Evolutionary conservation across 1,139 yeast species (phyloP).

Genomic region (Geotrichum bryndzae): DNA sequence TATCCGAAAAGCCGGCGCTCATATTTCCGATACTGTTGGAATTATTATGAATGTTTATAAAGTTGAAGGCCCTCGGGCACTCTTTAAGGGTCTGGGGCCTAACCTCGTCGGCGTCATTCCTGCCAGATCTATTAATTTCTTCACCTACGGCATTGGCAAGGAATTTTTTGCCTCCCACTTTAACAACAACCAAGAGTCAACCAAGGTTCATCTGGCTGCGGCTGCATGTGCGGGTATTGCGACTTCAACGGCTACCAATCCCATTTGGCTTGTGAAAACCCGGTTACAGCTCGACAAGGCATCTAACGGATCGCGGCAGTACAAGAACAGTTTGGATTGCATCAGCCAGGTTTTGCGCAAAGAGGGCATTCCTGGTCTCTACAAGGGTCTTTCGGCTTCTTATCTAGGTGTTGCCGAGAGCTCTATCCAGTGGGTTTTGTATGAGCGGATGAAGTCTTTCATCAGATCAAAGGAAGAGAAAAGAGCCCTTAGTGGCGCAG

Average conservation of each 20-base stretch:
- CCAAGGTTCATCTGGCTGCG: conserved; percentile 79
- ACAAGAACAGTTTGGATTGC: conserved; percentile 85
- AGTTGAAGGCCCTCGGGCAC: conserved; percentile 75
- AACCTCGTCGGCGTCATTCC: conserved; percentile 98
- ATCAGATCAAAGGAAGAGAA: conserved; percentile 52
- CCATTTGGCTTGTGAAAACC: conserved; percentile 97
- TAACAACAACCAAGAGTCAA: conserved; percentile 68
- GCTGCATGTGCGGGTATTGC: conserved; percentile 94
- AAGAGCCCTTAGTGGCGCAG: conserved; percentile 37
- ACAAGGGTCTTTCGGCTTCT: conserved; percentile 87
- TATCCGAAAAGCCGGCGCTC: conserved; percentile 49
- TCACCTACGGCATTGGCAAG: conserved; percentile 90
- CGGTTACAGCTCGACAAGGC: conserved; percentile 81
- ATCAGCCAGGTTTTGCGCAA: conserved; percentile 56
- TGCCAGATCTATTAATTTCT: conserved; percentile 92
- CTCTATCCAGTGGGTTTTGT: conserved; percentile 92
- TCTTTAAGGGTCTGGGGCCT: conserved; percentile 94
- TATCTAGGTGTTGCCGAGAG: conserved; percentile 92
- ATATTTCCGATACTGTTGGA: conserved; percentile 74
- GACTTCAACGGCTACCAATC: conserved; percentile 97
- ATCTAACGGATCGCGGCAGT: conserved; percentile 49
- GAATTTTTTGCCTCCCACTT: conserved; percentile 59
- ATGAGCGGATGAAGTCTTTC: conserved; percentile 84
- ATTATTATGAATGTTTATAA: conserved; percentile 64
- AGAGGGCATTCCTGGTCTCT: conserved; percentile 78